Base-by-base conservation (phyloP, 2,329 filamentous ascomycete genomes). In the Emmonsiellopsis sp. region DNA sequence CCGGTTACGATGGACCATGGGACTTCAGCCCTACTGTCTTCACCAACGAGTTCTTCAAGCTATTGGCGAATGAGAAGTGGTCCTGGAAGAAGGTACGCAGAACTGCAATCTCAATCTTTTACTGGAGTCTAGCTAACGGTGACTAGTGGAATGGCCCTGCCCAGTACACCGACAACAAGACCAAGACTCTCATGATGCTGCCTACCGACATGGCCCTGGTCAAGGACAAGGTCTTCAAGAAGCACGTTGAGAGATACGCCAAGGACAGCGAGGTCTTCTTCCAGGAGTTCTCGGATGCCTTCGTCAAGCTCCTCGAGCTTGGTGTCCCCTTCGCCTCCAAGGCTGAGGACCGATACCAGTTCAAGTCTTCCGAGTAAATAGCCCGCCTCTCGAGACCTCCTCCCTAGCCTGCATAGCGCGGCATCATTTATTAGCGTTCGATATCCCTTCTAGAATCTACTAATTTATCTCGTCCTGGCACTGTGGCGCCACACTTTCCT, bases 181-280 rank as follows among this genome's bases (percentile, higher is more conserved):
- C 85, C 65, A 91, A 95, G 81, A 79, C 80, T 42, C 76, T 97
- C 64, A 97, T 98, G 93, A 97, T 98, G 92, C 78, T 98, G 71
- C 93, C 93, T 51, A 87, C 89, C 60, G 92, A 98, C 67, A 84
- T 94, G 74, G 86, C 86, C 54, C 78, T 97, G 54, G 75, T 95
- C 66, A 82, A 91, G 76, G 92, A 97, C 76, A 92, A 92, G 81
- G 78, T 78, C 61, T 94, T 97, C 79, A 83, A 81, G 74, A 76
- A 81, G 66, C 84, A 81, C 65, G 88, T 92, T 32, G 84, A 95
- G 72, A 83, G 85, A 70, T 97, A 96, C 69, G 91, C 92, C 65
- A 89, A 89, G 78, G 89, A 95, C 74, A 89, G 88, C 71, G 87
- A 90, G 54, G 77, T 77, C 50, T 98, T 96, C 82, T 97, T 97